phyloP scores from a whole-genome alignment of 164 flowering plant species.

The Santalum album region DNA sequence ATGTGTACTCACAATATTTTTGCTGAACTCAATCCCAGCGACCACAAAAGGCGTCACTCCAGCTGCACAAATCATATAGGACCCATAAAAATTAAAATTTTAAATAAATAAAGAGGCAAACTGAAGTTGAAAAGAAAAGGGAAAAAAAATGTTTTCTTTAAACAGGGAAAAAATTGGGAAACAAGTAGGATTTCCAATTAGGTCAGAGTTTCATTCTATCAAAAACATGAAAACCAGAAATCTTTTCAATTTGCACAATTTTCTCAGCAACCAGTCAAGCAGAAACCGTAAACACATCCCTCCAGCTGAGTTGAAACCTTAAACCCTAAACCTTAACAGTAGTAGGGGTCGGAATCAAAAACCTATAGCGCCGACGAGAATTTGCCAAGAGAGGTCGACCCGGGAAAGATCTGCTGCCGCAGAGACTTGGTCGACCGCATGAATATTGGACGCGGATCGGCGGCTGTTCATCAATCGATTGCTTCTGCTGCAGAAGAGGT shows the following conservation, averaged over 20 bases:
- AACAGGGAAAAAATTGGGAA: not conserved
- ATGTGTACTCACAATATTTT: constrained; percentile 61
- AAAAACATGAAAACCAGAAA: not conserved
- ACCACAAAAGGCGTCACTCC: constrained; percentile 81
- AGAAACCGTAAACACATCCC: not conserved
- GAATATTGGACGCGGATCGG: not conserved
- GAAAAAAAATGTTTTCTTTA: not conserved
- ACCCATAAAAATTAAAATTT: not conserved
- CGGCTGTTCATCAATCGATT: not conserved
- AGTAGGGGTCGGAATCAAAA: not conserved
- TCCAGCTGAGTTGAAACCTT: no score
- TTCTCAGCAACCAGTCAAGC: not conserved
- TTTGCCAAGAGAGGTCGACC: constrained; percentile 59
- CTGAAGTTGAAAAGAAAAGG: not conserved
- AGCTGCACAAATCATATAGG: constrained; percentile 37
- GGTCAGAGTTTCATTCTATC: not conserved
- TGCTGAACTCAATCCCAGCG: constrained; percentile 86
- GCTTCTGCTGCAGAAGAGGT: not conserved
- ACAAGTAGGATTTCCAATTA: not conserved
- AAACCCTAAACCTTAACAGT: not conserved
- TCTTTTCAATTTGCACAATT: not conserved
- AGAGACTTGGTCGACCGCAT: constrained; percentile 8
- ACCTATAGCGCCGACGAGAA: constrained; percentile 65
- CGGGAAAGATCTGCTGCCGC: constrained; percentile 19
- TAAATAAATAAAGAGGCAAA: not conserved